These are phyloP conservation scores for Cyberlindnera mississippiensis DNA, from an alignment of 805 yeast species.

Conservation along the genomic window DNA sequence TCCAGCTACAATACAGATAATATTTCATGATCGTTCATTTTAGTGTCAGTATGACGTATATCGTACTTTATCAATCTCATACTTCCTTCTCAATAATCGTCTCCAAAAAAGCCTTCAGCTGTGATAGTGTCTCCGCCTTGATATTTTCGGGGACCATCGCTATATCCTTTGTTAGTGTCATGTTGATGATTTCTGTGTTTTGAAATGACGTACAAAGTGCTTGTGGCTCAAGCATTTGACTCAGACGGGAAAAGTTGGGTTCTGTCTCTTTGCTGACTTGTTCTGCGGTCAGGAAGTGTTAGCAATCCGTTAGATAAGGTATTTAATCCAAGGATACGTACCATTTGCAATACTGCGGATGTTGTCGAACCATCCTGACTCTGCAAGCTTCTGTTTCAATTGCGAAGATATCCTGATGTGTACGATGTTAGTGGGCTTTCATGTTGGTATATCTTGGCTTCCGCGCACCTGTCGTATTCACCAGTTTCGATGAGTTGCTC, in stretches of 20 bases:
- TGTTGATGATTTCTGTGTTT: neutral
- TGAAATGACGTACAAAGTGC: constrained; percentile 48
- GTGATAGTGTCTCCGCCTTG: constrained; percentile 52
- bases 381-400: constrained; percentile 59
- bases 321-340: constrained; percentile 22
- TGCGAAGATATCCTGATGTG: constrained; percentile 48
- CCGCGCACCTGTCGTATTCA: constrained; percentile 51
- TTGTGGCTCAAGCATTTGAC: constrained; percentile 51
- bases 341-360: constrained; percentile 57
- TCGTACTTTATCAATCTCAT: neutral
- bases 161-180: constrained; percentile 14
- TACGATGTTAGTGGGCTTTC: neutral
- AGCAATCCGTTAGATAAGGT: neutral
- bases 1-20: too few species aligned
- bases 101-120: constrained; percentile 57
- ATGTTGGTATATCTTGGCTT: too few species aligned
- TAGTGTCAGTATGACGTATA: too few species aligned
- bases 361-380: constrained; percentile 84
- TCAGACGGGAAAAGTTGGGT: constrained; percentile 50
- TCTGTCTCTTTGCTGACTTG: constrained; percentile 39
- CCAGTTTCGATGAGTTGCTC: constrained; percentile 72
- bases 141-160: constrained; percentile 65
- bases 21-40: too few species aligned
- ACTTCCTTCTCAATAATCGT: constrained; percentile 38
- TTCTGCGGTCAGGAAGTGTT: constrained; percentile 16